Evolutionary conservation across 106 monocot genomes (phyloP).

Genomic region (Dioscorea alata): DNA sequence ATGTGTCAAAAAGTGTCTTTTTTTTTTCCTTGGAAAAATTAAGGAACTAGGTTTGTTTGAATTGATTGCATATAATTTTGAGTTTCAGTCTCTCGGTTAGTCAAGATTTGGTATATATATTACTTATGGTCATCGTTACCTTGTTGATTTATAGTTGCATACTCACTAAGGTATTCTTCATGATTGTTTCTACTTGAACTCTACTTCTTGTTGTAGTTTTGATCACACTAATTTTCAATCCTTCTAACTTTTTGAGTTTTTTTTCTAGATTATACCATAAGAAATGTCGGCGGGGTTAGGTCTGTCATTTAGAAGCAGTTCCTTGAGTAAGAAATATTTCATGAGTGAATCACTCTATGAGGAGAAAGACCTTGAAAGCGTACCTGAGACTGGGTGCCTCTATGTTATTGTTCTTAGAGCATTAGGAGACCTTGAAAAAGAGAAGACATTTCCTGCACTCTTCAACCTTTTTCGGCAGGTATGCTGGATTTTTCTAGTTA

Average conservation of each 20-base stretch:
- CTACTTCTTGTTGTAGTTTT: background rate
- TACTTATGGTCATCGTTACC: background rate
- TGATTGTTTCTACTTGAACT: too few relatives aligned
- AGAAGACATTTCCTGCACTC: conserved; percentile 94
- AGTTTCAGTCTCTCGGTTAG: background rate
- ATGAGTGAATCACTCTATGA: conserved; percentile 24
- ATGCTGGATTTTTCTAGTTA: conserved; percentile 5
- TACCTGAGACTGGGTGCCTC: conserved; percentile 40
- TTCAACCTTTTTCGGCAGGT: conserved; percentile 86
- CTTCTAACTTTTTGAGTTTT: background rate
- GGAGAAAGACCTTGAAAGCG: conserved; percentile 19
- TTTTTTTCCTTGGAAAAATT: too few relatives aligned
- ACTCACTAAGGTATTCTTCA: background rate
- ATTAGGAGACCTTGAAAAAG: conserved; percentile 96
- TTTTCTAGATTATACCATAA: background rate
- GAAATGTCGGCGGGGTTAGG: conserved; percentile 12
- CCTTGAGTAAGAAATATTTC: conserved; percentile 18
- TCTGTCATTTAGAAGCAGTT: conserved; percentile 4
- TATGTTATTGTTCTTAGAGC: conserved; percentile 85
- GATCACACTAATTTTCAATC: background rate
- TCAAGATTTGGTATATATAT: background rate
- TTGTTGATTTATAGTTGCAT: background rate
- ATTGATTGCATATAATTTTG: too few relatives aligned
- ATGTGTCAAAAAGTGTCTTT: too few relatives aligned
- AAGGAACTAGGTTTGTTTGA: too few relatives aligned